Conservation (phyloP, 2,329 filamentous ascomycete species). For the Trichoderma semiorbis region DNA sequence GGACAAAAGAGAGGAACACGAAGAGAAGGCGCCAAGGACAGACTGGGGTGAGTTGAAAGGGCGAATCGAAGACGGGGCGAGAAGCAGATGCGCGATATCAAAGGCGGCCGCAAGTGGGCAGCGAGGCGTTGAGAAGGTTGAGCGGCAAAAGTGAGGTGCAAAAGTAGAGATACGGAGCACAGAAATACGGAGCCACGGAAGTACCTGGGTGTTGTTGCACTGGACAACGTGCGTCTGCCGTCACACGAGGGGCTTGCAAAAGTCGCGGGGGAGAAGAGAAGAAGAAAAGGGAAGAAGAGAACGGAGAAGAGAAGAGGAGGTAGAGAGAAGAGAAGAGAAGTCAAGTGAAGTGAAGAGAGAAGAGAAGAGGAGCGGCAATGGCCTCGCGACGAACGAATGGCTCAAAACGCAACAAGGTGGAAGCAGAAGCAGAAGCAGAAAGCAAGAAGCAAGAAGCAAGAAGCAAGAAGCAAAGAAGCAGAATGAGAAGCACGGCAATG, state of each 20-base stretch:
- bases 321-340: neutral
- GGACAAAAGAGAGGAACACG: constrained; percentile 1
- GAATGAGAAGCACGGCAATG: neutral
- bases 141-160: neutral
- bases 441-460: neutral
- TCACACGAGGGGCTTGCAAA: neutral
- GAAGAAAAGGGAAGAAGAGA: neutral
- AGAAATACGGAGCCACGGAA: neutral
- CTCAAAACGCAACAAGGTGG: neutral
- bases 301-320: neutral
- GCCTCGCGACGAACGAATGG: neutral
- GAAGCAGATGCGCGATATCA: constrained; percentile 13
- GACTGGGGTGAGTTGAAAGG: constrained; percentile 10
- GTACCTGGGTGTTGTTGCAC: neutral
- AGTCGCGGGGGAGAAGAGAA: neutral
- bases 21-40: constrained; percentile 1
- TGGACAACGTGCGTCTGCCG: constrained; percentile 11
- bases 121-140: neutral
- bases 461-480: neutral
- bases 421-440: neutral
- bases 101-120: neutral
- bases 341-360: neutral
- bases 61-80: constrained; percentile 7
- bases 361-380: neutral
- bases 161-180: constrained; percentile 3